Percentiles rank a stretch among this genome's conserved stretches.
These are phyloP conservation scores for Euphorbia tirucalli DNA, from an alignment of 345 rosid species.

Conservation along the genomic window DNA sequence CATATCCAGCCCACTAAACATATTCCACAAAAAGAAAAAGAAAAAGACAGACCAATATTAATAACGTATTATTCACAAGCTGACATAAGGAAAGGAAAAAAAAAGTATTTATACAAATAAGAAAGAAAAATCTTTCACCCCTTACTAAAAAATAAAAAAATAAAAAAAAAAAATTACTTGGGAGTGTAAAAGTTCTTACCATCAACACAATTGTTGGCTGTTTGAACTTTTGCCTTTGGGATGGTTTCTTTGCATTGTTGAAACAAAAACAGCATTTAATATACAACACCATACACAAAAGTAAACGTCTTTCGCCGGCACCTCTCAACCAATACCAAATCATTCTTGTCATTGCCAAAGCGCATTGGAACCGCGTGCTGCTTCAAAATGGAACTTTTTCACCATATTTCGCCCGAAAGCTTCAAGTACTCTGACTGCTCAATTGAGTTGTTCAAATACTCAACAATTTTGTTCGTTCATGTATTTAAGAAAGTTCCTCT, in stretches of 20 bases:
- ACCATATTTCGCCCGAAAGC: not conserved
- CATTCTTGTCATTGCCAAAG: not conserved
- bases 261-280: not conserved
- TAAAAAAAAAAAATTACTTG: not conserved
- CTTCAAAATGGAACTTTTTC: not conserved
- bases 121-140: not conserved
- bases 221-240: not conserved
- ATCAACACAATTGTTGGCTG: not conserved
- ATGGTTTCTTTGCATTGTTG: not conserved
- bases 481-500: slow-evolving; percentile 48
- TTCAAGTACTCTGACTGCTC: not conserved
- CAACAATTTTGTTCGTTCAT: not conserved
- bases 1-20: too few relatives aligned
- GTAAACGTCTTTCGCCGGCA: not conserved
- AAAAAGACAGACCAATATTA: not conserved
- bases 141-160: not conserved
- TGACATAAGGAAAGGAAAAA: too few relatives aligned
- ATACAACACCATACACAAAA: slow-evolving; percentile 7
- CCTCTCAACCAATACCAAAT: not conserved
- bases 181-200: not conserved
- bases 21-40: not conserved
- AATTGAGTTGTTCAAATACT: not conserved
- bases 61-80: too few relatives aligned
- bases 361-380: not conserved
- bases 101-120: too few relatives aligned